These are phyloP conservation scores for Mariannaea sp. DNA, from an alignment of 2,329 filamentous ascomycete genomes.

Conservation along the genomic window DNA sequence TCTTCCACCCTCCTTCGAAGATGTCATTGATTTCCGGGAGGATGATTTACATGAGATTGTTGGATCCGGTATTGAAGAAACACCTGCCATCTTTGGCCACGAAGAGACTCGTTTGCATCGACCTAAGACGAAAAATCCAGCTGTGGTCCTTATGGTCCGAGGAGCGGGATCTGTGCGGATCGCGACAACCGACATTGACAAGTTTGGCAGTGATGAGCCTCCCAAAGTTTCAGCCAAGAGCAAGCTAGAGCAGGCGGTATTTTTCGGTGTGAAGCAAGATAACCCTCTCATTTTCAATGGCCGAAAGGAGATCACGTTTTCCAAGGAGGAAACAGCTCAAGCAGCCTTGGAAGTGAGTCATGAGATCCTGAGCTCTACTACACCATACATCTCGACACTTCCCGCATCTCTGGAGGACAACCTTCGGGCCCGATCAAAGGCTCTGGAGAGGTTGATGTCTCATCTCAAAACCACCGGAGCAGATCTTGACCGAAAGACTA, in stretches of 20 bases:
- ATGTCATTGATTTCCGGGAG: slow-evolving; percentile 78
- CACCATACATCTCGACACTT: slow-evolving; percentile 72
- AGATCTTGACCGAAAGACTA: slow-evolving; percentile 67
- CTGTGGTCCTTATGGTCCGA: slow-evolving; percentile 65
- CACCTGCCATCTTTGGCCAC: slow-evolving; percentile 39
- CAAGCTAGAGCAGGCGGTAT: slow-evolving; percentile 93
- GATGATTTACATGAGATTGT: slow-evolving; percentile 67
- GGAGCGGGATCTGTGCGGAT: slow-evolving; percentile 66
- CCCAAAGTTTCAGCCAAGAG: slow-evolving; percentile 78
- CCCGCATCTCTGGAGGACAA: slow-evolving; percentile 82
- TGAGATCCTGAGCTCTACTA: slow-evolving; percentile 80
- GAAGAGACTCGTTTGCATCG: slow-evolving; percentile 58
- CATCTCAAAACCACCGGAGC: slow-evolving; percentile 71
- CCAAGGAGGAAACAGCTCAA: slow-evolving; percentile 69
- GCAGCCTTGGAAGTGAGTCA: slow-evolving; percentile 80
- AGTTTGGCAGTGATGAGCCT: slow-evolving; percentile 61
- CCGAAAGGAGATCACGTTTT: slow-evolving; percentile 68
- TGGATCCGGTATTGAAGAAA: slow-evolving; percentile 67
- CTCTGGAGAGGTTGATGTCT: slow-evolving; percentile 74
- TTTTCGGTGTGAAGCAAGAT: slow-evolving; percentile 80
- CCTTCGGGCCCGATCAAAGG: slow-evolving; percentile 71
- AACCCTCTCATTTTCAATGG: slow-evolving; percentile 88
- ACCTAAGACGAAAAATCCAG: slow-evolving; percentile 64
- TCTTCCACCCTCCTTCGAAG: slow-evolving; percentile 75
- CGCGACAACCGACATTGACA: slow-evolving; percentile 61